These are phyloP conservation scores for Penicillium brevicompactum DNA, from an alignment of 2,329 filamentous ascomycete species.

Conservation along the genomic window DNA sequence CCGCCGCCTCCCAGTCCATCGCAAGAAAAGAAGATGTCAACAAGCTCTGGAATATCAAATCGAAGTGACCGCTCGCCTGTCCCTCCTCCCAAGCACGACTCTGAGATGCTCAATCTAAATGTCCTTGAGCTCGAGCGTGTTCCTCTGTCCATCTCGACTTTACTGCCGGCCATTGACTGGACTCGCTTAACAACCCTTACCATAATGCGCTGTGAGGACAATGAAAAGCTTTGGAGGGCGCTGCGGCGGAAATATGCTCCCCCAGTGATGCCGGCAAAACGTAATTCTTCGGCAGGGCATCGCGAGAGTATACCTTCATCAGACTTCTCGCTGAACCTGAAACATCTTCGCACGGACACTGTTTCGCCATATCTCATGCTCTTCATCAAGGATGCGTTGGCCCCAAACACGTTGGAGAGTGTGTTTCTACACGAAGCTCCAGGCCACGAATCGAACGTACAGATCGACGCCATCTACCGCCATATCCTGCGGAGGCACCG, in stretches of 20 bases:
- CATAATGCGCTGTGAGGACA: slow-evolving; percentile 70
- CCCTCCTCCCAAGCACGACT: slow-evolving; percentile 21
- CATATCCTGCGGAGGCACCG: slow-evolving; percentile 71
- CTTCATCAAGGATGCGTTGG: slow-evolving; percentile 76
- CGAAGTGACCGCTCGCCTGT: slow-evolving; percentile 3
- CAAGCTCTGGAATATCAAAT: not conserved
- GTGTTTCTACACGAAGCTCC: slow-evolving; percentile 73
- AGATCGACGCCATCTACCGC: slow-evolving; percentile 71
- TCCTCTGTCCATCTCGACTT: slow-evolving; percentile 70
- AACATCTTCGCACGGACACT: slow-evolving; percentile 73
- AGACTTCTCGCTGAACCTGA: slow-evolving; percentile 68
- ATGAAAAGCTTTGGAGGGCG: slow-evolving; percentile 75
- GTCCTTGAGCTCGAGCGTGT: slow-evolving; percentile 75
- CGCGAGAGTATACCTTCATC: slow-evolving; percentile 3
- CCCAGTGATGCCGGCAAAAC: slow-evolving; percentile 12
- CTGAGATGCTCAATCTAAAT: slow-evolving; percentile 63
- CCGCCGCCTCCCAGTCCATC: not conserved
- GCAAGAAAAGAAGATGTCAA: not conserved
- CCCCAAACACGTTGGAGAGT: slow-evolving; percentile 76
- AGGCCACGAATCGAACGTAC: slow-evolving; percentile 59
- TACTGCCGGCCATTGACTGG: slow-evolving; percentile 75
- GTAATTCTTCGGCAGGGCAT: slow-evolving; percentile 7
- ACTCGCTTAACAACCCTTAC: slow-evolving; percentile 70
- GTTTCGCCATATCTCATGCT: slow-evolving; percentile 69
- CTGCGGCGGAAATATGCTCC: slow-evolving; percentile 65